Evolutionary conservation across 192 early-diverging fungal species (phyloP).

Genomic region (Obelidium mucronatum): DNA sequence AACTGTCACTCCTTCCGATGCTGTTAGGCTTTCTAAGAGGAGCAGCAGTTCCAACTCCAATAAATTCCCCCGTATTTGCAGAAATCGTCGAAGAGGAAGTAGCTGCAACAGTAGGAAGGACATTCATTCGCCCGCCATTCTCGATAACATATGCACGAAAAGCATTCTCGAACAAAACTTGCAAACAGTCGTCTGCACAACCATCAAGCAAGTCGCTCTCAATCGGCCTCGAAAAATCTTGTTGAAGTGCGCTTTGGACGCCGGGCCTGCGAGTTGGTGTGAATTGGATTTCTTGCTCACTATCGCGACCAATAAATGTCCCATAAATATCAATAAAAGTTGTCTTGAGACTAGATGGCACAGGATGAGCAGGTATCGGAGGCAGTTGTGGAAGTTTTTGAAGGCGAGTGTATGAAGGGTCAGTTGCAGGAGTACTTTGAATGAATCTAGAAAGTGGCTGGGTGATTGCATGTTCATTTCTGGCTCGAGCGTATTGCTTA

Average conservation of each 20-base stretch:
- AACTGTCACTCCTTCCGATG: not conserved
- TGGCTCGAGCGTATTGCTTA: not conserved
- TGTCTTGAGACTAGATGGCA: not conserved
- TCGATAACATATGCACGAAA: constrained; percentile 18
- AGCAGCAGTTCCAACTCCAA: not conserved
- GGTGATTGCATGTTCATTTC: constrained; percentile 9
- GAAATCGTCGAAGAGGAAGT: not conserved
- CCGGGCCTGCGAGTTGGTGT: not conserved
- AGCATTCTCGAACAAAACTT: constrained; percentile 1
- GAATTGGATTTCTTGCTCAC: not conserved
- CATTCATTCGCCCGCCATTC: not conserved
- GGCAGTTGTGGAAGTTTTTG: constrained; percentile 8
- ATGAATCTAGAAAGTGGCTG: constrained; percentile 11
- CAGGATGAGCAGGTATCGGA: not conserved
- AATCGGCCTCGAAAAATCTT: not conserved
- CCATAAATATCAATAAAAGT: not conserved
- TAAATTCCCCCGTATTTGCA: not conserved
- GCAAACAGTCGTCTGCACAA: constrained; percentile 19
- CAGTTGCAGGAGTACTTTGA: not conserved
- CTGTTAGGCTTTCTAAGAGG: not conserved
- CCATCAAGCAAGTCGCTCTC: constrained; percentile 22
- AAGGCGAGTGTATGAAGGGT: not conserved
- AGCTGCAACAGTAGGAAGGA: not conserved
- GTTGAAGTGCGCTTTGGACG: constrained; percentile 12
- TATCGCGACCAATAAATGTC: not conserved